phyloP scores from a whole-genome alignment of 352 stramenopile species.

The Blastocystis sp. region DNA sequence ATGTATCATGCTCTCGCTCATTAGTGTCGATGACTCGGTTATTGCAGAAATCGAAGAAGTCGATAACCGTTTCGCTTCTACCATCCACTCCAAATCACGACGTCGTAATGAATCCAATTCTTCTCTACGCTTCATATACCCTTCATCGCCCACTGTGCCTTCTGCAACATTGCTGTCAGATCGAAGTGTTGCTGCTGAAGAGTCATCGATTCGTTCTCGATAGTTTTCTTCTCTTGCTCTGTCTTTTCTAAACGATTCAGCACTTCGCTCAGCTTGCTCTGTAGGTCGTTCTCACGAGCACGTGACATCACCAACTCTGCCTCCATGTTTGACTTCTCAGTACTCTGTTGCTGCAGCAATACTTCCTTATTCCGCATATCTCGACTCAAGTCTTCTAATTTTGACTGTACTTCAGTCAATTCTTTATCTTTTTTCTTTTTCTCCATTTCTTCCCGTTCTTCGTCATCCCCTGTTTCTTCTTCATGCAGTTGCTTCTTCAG shows the following conservation, averaged over 20 bases:
- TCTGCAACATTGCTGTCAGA: background rate
- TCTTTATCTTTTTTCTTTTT: background rate
- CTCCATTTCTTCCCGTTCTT: background rate
- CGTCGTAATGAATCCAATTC: background rate
- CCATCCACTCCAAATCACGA: constrained; percentile 24
- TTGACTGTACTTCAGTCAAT: background rate
- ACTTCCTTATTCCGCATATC: constrained; percentile 58
- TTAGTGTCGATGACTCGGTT: background rate
- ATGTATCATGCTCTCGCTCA: background rate
- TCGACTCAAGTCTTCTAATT: constrained; percentile 4
- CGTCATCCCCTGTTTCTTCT: constrained; percentile 28
- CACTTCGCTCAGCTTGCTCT: background rate
- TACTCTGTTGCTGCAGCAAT: background rate
- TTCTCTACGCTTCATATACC: background rate
- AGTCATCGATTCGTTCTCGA: background rate
- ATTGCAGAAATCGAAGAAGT: background rate
- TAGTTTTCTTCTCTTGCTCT: background rate
- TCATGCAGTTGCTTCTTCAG: constrained; percentile 72
- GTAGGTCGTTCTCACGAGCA: constrained; percentile 21
- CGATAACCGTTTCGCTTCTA: background rate
- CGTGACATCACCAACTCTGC: background rate
- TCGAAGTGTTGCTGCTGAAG: background rate
- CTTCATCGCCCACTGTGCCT: background rate
- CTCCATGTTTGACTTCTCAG: constrained; percentile 20
- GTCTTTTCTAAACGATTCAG: background rate